Percentiles rank a stretch among this genome's conserved stretches.
These are phyloP conservation scores for Botrytis squamosa DNA, from an alignment of 2,329 filamentous ascomycete genomes.

Conservation along the genomic window DNA sequence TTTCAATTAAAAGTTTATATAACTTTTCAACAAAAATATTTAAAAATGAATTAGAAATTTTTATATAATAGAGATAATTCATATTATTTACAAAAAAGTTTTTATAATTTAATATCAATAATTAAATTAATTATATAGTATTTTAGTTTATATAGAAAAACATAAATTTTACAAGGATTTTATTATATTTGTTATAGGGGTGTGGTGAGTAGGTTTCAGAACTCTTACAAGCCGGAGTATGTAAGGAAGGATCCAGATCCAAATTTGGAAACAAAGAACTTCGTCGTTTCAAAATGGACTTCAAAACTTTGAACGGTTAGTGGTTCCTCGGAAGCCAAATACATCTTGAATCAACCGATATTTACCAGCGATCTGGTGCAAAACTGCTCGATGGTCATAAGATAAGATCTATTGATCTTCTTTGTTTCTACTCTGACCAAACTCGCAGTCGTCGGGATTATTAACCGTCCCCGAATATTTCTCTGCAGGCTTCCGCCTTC, in stretches of 20 bases:
- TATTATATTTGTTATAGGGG: too few relatives aligned
- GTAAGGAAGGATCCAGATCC: background rate
- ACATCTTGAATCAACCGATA: background rate
- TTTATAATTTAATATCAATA: too few relatives aligned
- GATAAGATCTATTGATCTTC: background rate
- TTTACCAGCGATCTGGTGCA: too few relatives aligned
- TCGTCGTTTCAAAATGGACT: background rate
- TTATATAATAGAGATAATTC: too few relatives aligned
- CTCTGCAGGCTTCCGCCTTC: background rate
- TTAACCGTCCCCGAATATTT: background rate
- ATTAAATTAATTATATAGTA: too few relatives aligned
- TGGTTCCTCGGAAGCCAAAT: background rate
- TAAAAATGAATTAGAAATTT: too few relatives aligned
- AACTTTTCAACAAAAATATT: too few relatives aligned
- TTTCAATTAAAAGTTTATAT: too few relatives aligned
- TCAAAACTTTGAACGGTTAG: background rate
- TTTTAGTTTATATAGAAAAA: too few relatives aligned
- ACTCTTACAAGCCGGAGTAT: background rate
- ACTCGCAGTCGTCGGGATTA: background rate
- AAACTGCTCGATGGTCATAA: background rate
- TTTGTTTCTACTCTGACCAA: background rate
- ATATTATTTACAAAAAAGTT: too few relatives aligned
- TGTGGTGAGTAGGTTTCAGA: too few relatives aligned
- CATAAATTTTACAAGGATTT: too few relatives aligned
- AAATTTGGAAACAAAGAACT: background rate